These are phyloP conservation scores for Xylaria sp. DNA, from an alignment of 2,329 filamentous ascomycete species.

Conservation along the genomic window DNA sequence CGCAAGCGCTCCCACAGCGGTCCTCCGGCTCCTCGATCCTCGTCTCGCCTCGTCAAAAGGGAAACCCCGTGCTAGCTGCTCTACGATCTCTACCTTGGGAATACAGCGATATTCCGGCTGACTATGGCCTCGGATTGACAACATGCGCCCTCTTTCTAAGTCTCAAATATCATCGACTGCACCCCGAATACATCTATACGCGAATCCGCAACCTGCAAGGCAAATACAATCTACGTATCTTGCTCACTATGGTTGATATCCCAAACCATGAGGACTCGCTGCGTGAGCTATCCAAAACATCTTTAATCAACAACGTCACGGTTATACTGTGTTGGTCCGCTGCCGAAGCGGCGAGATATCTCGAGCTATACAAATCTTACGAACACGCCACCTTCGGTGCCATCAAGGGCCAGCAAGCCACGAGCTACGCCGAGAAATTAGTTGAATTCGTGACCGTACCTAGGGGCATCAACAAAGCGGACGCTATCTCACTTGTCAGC, in stretches of 20 bases:
- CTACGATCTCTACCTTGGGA: constrained; percentile 90
- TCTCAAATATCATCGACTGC: constrained; percentile 94
- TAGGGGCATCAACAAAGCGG: constrained; percentile 89
- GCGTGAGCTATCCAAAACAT: constrained; percentile 90
- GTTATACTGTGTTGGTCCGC: constrained; percentile 93
- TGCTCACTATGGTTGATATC: constrained; percentile 94
- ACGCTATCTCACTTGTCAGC: constrained; percentile 86
- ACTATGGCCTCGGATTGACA: constrained; percentile 86
- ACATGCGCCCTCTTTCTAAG: constrained; percentile 93
- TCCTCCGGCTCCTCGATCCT: constrained; percentile 77
- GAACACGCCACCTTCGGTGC: constrained; percentile 81
- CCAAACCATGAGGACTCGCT: constrained; percentile 89
- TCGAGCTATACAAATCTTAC: constrained; percentile 93
- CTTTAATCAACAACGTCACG: constrained; percentile 89
- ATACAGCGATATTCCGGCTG: constrained; percentile 93
- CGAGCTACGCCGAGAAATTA: constrained; percentile 82
- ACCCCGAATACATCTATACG: constrained; percentile 97
- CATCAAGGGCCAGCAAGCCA: constrained; percentile 84
- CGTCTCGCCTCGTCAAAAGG: constrained; percentile 90
- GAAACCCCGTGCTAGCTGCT: constrained; percentile 87
- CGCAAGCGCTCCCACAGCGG: constrained; percentile 76
- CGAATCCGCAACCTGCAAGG: constrained; percentile 84
- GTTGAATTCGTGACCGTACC: constrained; percentile 93
- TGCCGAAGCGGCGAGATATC: constrained; percentile 88
- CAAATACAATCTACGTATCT: constrained; percentile 83